Base-by-base conservation (phyloP, 78 protist species). In the Emiliania huxleyi region DNA sequence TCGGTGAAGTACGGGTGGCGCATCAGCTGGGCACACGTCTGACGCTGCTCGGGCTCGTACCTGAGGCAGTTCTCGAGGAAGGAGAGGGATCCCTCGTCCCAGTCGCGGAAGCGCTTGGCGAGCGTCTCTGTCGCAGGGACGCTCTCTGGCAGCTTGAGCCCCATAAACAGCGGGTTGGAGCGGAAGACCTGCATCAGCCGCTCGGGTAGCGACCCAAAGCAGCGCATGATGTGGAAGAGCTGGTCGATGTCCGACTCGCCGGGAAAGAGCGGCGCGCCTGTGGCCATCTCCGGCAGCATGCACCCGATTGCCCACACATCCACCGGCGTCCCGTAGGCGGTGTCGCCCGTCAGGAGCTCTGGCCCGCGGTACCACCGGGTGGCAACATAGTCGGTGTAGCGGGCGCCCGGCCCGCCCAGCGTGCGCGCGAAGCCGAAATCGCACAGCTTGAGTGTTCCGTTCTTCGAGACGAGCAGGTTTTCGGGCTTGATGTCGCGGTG, bases 291-390 rank as follows among this genome's bases (percentile, higher is more conserved):
- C 0, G 93, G 71, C 1, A 95, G 81, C 46, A 96, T 44, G 73
- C 96, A 95, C 33, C 95, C 97, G 23, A 93, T 81, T 21, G 97
- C 95, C 97, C 97, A 96, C 19, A 96, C 49, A 83, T 96, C 97
- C 15, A 94, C 97, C 2, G 81, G 49, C 35, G 12, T 48, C 1
- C 94, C 87, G 88, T 88, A 87, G 81, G 52, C 89, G 1, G 90
- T 90, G 52, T 93, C 96, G 8, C 94, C 94, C 12, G 79, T 87
- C 11, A 95, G 95, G 44, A 95, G 95, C 77, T 95, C 96, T 4
- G 96, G 95, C 18, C 93, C 83, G 29, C 95, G 94, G 77, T 93
- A 94, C 94, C 95, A 94, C n/a, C 94, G 93, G 25, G 97, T 96
- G 11, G 96, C 94, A 1, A 95, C 96, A 38, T 95, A 95, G 45